Conservation (phyloP, 306 rosid species). For the Notholithocarpus densiflorus region DNA sequence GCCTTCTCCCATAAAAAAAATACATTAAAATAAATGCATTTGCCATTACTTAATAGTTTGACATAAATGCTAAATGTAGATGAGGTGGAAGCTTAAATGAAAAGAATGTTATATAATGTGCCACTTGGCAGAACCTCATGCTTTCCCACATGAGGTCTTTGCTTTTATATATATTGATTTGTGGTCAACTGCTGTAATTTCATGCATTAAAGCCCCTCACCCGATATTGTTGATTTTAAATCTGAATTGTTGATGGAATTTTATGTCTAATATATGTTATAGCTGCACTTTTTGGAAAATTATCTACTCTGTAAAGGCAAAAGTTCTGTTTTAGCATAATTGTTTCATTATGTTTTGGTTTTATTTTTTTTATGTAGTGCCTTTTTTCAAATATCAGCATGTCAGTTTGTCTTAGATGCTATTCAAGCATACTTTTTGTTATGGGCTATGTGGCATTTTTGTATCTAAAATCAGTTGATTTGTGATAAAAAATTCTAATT, state of each 20-base stretch:
- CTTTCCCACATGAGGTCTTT: too few relatives aligned
- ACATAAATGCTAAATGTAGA: too few relatives aligned
- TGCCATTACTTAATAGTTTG: too few relatives aligned
- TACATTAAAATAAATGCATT: too few relatives aligned
- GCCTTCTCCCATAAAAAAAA: too few relatives aligned
- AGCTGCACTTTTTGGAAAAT: not conserved
- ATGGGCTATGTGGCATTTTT: not conserved
- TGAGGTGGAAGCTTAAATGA: too few relatives aligned
- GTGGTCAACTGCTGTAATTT: not conserved
- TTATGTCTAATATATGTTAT: not conserved
- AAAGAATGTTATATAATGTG: too few relatives aligned
- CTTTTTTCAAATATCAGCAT: not conserved
- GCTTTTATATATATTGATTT: too few relatives aligned
- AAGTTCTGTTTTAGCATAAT: not conserved
- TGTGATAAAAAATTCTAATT: slow-evolving; percentile 21
- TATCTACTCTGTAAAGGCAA: not conserved
- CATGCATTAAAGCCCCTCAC: not conserved
- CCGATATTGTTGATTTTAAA: not conserved
- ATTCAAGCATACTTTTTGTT: not conserved
- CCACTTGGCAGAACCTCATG: too few relatives aligned
- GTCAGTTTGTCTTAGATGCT: not conserved
- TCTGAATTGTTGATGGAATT: not conserved
- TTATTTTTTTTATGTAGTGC: not conserved
- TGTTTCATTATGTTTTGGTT: not conserved
- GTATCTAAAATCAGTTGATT: not conserved